These are phyloP conservation scores for Boletus fagicola DNA, from an alignment of 768 basidiomycete species.

Conservation along the genomic window DNA sequence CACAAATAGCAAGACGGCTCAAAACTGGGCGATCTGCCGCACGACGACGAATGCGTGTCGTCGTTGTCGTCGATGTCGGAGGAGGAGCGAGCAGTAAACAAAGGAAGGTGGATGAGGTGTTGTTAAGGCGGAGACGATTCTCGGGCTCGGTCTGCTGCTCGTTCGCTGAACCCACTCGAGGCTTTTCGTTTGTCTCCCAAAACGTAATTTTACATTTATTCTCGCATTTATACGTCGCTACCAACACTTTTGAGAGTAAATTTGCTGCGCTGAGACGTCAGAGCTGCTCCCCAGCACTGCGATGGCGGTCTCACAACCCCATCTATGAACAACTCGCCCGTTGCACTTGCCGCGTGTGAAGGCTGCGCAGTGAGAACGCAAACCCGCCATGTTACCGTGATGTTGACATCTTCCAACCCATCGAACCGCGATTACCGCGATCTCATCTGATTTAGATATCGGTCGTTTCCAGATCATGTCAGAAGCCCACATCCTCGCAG, in stretches of 20 bases:
- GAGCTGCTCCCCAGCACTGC: conserved; percentile 1
- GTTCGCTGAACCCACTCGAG: not conserved
- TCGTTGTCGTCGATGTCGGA: conserved; percentile 11
- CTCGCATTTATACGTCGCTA: not conserved
- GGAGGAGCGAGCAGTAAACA: conserved; percentile 1
- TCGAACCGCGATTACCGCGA: conserved; percentile 3
- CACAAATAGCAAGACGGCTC: conserved; percentile 23
- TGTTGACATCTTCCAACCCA: not conserved
- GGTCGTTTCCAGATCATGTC: not conserved
- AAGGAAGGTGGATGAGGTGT: conserved; percentile 18
- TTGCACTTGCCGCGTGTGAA: conserved; percentile 7
- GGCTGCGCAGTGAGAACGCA: conserved; percentile 11
- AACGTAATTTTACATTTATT: conserved; percentile 15
- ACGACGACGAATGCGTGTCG: conserved; percentile 1
- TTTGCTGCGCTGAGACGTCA: conserved; percentile 12
- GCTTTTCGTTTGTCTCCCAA: not conserved
- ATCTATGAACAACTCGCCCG: not conserved
- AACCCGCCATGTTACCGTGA: not conserved
- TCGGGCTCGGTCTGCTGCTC: no score
- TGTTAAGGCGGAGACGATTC: conserved; percentile 26
- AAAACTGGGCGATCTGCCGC: conserved; percentile 12
- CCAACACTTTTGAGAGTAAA: not conserved
- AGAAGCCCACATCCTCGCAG: not conserved
- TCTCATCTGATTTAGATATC: not conserved
- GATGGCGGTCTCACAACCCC: not conserved